Percentiles rank a stretch among this genome's conserved stretches.
Conservation (phyloP, 1,284 basidiomycete genomes). For the Tilletia caries region DNA sequence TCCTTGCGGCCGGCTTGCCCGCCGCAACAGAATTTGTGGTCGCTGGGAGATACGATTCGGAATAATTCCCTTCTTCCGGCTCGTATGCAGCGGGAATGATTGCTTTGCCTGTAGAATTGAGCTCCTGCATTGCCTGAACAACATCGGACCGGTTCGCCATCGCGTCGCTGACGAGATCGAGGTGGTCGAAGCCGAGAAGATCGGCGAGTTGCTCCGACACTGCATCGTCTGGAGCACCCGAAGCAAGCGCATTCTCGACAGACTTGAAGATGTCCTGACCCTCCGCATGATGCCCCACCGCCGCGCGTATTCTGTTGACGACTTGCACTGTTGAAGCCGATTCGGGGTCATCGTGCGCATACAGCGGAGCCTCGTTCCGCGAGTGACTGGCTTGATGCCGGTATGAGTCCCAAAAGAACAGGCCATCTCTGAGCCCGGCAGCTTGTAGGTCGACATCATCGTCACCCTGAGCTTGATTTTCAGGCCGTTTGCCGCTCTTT, state of each 20-base stretch:
- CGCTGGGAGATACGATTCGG: too few relatives aligned
- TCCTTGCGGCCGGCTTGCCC: conserved; percentile 10
- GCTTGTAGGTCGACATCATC: too few relatives aligned
- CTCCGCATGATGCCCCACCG: not conserved
- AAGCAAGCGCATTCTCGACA: not conserved
- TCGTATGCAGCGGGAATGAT: not conserved
- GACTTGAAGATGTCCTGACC: not conserved
- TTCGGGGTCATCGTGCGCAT: not conserved
- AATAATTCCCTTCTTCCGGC: not conserved
- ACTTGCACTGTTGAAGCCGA: not conserved
- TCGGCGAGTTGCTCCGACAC: conserved; percentile 63
- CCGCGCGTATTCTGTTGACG: not conserved
- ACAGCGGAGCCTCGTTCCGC: not conserved
- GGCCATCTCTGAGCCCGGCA: too few relatives aligned
- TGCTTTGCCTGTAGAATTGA: not conserved
- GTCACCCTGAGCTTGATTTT: too few relatives aligned
- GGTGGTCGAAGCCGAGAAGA: conserved; percentile 78
- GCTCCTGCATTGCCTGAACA: not conserved
- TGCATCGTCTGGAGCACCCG: conserved; percentile 3
- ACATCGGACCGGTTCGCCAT: conserved; percentile 28
- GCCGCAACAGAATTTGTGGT: too few relatives aligned
- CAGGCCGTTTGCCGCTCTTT: too few relatives aligned
- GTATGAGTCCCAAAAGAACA: not conserved
- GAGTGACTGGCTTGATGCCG: not conserved
- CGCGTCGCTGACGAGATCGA: conserved; percentile 60